Conservation (phyloP, 306 rosid genomes). For the Fragaria ananassa region DNA sequence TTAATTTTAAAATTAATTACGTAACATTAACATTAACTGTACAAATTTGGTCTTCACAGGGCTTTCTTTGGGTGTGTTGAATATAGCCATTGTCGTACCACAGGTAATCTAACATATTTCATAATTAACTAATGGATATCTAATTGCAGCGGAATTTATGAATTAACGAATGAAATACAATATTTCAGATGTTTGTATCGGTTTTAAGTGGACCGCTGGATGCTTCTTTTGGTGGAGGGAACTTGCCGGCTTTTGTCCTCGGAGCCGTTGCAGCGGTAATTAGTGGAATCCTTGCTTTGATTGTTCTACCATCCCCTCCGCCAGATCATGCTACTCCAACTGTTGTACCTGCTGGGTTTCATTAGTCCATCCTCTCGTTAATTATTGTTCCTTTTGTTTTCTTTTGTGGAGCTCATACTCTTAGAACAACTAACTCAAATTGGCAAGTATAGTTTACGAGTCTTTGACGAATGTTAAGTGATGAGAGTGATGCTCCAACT, state of each 20-base stretch:
- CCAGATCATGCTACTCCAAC: not conserved
- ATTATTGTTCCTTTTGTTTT: not conserved
- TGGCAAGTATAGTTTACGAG: too few relatives aligned
- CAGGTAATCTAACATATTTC: conserved; percentile 35
- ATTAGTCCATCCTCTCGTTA: not conserved
- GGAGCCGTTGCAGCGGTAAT: conserved; percentile 52
- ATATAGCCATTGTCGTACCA: conserved; percentile 63
- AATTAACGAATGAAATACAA: not conserved
- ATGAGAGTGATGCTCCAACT: too few relatives aligned
- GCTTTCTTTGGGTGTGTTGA: conserved; percentile 67
- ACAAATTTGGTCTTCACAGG: conserved; percentile 35
- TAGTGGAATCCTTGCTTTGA: conserved; percentile 55
- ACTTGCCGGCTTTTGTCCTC: conserved; percentile 76
- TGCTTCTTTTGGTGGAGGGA: conserved; percentile 66
- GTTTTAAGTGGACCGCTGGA: conserved; percentile 68
- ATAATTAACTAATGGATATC: not conserved
- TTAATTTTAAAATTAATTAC: not conserved
- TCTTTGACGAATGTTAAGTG: too few relatives aligned
- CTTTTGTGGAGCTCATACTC: not conserved
- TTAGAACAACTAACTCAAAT: not conserved
- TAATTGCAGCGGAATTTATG: not conserved
- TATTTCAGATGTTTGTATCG: conserved; percentile 60
- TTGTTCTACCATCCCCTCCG: conserved; percentile 58
- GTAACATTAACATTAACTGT: not conserved
- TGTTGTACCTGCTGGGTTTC: not conserved